phyloP scores from a whole-genome alignment of 1,139 yeast genomes.

The Candida buenavistaensis region DNA sequence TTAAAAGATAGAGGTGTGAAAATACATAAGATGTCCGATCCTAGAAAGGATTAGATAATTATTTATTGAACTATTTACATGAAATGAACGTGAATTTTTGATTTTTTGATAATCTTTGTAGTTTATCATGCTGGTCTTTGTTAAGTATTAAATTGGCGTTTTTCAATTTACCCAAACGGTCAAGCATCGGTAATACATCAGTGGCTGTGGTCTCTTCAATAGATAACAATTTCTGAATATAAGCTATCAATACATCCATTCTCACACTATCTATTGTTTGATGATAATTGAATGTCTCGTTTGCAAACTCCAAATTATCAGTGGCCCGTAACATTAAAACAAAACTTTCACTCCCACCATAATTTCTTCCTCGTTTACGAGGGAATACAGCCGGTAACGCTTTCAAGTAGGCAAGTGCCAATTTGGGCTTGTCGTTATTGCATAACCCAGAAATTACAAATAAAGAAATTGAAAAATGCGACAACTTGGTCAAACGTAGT shows the following conservation, averaged over 20 bases:
- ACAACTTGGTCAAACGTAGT: conserved; percentile 10
- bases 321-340: conserved; percentile 6
- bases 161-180: neutral
- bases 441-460: conserved; percentile 32
- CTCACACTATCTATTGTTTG: neutral
- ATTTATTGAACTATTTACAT: conserved; percentile 7
- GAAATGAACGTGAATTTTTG: conserved; percentile 4
- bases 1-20: conserved; percentile 60
- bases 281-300: conserved; percentile 3
- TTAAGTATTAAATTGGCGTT: neutral
- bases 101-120: conserved; percentile 1
- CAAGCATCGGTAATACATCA: neutral
- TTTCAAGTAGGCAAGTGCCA: conserved; percentile 27
- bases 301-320: neutral
- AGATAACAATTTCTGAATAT: conserved; percentile 4
- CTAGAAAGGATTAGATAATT: conserved; percentile 32
- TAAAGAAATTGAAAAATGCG: conserved; percentile 26
- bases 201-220: neutral
- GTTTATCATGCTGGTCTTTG: conserved; percentile 5
- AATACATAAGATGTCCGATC: conserved; percentile 70
- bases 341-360: conserved; percentile 10
- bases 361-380: neutral
- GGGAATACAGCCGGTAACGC: conserved; percentile 20
- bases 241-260: conserved; percentile 5
- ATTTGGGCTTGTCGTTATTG: conserved; percentile 21